Base-by-base conservation (phyloP, 129 eudicot species). In the Chrysanthemum lavandulifolium region DNA sequence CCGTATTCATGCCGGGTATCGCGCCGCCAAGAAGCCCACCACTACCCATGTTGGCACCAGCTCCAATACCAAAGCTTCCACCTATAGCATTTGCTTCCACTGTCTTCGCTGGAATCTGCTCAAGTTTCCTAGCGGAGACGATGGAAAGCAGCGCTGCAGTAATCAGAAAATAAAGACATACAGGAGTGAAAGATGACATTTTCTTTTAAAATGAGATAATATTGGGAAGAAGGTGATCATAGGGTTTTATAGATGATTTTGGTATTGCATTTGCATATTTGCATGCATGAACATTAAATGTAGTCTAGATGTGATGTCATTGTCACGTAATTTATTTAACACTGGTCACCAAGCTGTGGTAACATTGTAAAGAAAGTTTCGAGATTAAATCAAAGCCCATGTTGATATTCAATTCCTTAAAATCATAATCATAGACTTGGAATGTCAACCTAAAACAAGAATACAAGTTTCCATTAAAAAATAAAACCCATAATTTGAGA, bases 11-110 rank as follows among this genome's bases (percentile, higher is more conserved):
- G 4, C 84, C 82, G 0, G 79, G 81, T n/a, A 82, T 68, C 1
- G 73, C 84, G 18, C 82, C 82, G 1, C 81, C 87, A 6, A 76
- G 72, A 11, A 80, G 69, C 13, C 79, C 84, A 58, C 81, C 84
- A 2, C 45, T 57, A 68, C 81, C 82, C 71, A 61, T 61, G 53
- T 79, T 69, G 21, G 71, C 79, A 63, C 79, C 66, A 65, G 69
- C 82, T 27, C 82, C 69, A 6, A 67, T 14, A 53, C 77, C 82
- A 66, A 79, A n/a, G 69, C 77, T 77, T 76, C 84, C 75, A 13
- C 82, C 66, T 79, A 78, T 40, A 31, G 72, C 78, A 14, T 19
- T 78, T 56, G 68, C 82, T 78, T 71, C 78, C 29, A 53, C 73
- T 25, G 48, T 77, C 13, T 8, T 65, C 10, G 33, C 52, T 2